Evolutionary conservation across 495 filamentous ascomycete genomes (phyloP), one percentile per base, ranked within the genome.

Genomic region (Aspergillus affinis): DNA sequence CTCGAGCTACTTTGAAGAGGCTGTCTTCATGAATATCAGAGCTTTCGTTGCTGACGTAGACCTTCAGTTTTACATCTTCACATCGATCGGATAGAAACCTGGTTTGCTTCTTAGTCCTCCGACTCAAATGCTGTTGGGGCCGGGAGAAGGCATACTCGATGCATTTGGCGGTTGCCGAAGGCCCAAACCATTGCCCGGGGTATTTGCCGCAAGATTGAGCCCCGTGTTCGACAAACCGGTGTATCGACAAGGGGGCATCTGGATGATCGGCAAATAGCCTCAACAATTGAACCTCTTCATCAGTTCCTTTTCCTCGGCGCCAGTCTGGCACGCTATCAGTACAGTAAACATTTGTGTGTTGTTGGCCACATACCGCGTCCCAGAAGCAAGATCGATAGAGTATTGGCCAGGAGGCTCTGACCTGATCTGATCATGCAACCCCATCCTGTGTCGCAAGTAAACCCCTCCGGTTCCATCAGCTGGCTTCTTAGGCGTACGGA

Each of bases 351-450:
- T 41, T 12, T 7, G 36, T 41, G 15, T 2, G 2, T 15, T 13
- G 4, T 41, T 41, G 15, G 1, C 13, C 36, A 41, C 36, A 60
- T 84, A 92, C 91, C 90, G 82, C 94, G 86, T 6, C 94, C 94
- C 30, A 97, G 76, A 51, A 78, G 78, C 44, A 93, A 73, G 21
- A 88, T 82, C 12, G 81, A 69, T 56, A 98, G 75, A 5, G 93
- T 82, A 70, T 98, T 98, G 41, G 93, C 94, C 32, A 99, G 78
- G 17, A 99, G 78, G 65, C 91, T 90, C 75, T 99, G 95, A 12
- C 94, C 95, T 0, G 93, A 96, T 65, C 95, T 82, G 63, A 99
- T 98, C 95, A 99, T 99, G 68, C 95, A 99, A 0, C 95, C 95
- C 92, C 95, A 99, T 36, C 94, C 94, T 0, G 90, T 91, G 73